Base-by-base conservation (phyloP, 1,139 yeast genomes). In the Eremothecium gossypii region DNA sequence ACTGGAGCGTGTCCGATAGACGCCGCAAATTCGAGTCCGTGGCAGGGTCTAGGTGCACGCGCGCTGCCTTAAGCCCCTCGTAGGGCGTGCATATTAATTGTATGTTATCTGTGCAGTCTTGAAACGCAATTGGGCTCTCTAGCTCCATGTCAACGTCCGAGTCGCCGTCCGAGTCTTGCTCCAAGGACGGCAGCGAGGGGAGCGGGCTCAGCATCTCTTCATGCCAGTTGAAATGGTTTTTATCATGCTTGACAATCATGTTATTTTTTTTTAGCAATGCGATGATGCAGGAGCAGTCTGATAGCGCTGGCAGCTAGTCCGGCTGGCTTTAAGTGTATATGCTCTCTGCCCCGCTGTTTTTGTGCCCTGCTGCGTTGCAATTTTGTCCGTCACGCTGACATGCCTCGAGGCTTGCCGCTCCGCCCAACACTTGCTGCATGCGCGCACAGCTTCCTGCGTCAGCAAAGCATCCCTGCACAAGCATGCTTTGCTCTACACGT, bases 181-280 rank as follows among this genome's bases (percentile, higher is more conserved):
- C 37, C 37, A 34, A 34, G 4, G 29, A 23, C n/a, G 37, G 37
- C 11, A 29, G 37, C 29, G 37, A 34, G 13, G 29, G 37, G 13
- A 34, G 14, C 11, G 37, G 37, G 8, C 37, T 34, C 14, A 34
- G 14, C n/a, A 29, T 34, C 14, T 34, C 37, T 20, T 27, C 37
- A 23, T 34, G 37, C 37, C 37, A 34, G 37, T 34, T 10, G 37
- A 34, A 34, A n/a, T 34, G 37, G 37, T 34, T 4, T 34, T 34
- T 34, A 34, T 34, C 37, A 34, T 34, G 11, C 27, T 34, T 23
- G 37, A 34, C 37, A 34, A 17, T 34, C 37, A 34, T 34, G 37
- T 34, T 34, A 34, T 34, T 23, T 23, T 6, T 6, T 34, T 34
- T 34, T 20, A 34, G 37, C 37, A 34, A 34, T 23, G 28, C 13